Evolutionary conservation across 306 rosid genomes (phyloP).

Genomic region (Quercus glauca): DNA sequence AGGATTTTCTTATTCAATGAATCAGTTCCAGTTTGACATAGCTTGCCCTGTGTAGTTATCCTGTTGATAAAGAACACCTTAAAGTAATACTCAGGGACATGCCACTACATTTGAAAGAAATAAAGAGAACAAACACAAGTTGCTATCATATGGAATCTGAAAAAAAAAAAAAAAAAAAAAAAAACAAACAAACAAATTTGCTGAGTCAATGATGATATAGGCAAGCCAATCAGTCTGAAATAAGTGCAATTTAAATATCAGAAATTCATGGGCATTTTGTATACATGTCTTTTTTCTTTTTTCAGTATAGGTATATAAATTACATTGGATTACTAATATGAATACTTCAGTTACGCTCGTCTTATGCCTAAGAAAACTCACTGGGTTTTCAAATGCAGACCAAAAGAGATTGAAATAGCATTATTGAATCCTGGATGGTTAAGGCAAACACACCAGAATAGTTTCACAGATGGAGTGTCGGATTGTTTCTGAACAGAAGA

Average conservation of each 20-base stretch:
- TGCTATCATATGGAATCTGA: conserved; percentile 9
- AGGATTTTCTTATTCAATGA: conserved; percentile 61
- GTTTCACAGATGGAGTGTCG: conserved; percentile 38
- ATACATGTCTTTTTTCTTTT: neutral
- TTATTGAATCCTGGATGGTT: neutral
- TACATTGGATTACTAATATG: neutral
- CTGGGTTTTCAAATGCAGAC: neutral
- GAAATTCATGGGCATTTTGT: neutral
- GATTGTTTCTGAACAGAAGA: conserved; percentile 45
- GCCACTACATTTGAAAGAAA: neutral
- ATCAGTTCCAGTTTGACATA: conserved; percentile 48
- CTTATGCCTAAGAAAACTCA: neutral
- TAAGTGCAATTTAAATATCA: neutral
- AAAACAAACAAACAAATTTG: neutral
- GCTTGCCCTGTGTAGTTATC: conserved; percentile 80
- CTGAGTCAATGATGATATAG: neutral
- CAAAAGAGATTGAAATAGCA: conserved; percentile 16
- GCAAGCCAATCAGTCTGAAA: conserved; percentile 1
- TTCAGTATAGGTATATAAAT: neutral
- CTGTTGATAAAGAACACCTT: conserved; percentile 41
- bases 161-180: neutral
- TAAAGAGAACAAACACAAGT: neutral
- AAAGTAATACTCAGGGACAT: neutral
- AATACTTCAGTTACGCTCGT: neutral
- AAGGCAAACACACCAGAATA: conserved; percentile 57